Percentiles rank a stretch among this genome's conserved stretches.
Conservation (phyloP, 2,329 filamentous ascomycete species). For the Fusarium compactum region DNA sequence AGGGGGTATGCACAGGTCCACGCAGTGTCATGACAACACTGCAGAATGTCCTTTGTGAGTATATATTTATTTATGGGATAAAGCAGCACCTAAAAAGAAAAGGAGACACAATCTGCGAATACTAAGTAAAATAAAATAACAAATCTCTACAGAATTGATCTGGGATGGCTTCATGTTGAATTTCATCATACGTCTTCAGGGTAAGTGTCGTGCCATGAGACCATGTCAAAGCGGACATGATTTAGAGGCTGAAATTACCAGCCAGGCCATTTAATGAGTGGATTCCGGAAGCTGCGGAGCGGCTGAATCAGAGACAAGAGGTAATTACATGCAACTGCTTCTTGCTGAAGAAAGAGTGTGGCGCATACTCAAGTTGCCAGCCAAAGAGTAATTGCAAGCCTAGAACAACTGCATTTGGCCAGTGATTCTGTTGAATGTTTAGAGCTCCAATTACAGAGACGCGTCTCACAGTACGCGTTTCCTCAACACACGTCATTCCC, state of each 20-base stretch:
- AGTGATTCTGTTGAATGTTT: background rate
- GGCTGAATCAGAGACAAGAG: background rate
- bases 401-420: background rate
- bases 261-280: conserved; percentile 34
- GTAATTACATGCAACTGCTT: background rate
- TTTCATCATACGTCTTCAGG: conserved; percentile 7
- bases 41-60: fast-evolving
- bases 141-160: background rate
- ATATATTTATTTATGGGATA: no score
- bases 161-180: background rate
- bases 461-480: conserved; percentile 37
- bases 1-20: background rate
- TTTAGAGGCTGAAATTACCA: conserved; percentile 27
- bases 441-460: conserved; percentile 10
- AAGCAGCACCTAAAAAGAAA: fast-evolving
- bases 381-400: background rate
- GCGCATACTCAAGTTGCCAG: background rate
- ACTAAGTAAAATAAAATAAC: fast-evolving
- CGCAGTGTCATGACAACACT: background rate
- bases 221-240: conserved; percentile 18
- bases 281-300: conserved; percentile 37
- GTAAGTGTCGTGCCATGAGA: conserved; percentile 21
- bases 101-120: background rate
- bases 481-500: conserved; percentile 37
- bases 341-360: background rate